Base-by-base conservation (phyloP, 2,329 filamentous ascomycete genomes). In the Trichoderma breve region DNA sequence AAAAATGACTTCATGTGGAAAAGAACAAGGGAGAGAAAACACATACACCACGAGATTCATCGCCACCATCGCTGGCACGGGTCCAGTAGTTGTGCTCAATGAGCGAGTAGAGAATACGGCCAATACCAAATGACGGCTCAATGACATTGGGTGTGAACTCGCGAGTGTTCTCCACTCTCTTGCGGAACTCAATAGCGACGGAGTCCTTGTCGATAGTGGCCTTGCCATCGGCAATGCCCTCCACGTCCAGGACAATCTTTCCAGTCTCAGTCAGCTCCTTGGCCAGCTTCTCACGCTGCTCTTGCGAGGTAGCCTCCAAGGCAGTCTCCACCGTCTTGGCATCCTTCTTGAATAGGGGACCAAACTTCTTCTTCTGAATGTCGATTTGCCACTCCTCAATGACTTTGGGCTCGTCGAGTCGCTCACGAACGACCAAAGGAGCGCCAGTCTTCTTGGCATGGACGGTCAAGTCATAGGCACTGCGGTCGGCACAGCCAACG, bases 41-140 rank as follows among this genome's bases (percentile, higher is more conserved):
- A 71, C 92, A 87, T 90, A 95, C 94, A 83, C 92, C 92, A 80
- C 95, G 93, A 69, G 94, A 91, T 81, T 96, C 94, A 64, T 84
- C 89, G 68, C 82, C 91, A 66, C 90, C 81, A 9, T 83, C 88
- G 73, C 81, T 86, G 70, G 81, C 86, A 75, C 96, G 92, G 69
- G 91, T 93, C 95, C 96, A 99, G 88, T 95, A 99, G 81, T 89
- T 91, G 84, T 99, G 96, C 85, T 99, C 96, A 80, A 97, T 92
- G 78, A 99, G 85, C 73, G 92, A 91, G 86, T 97, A 98, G 72
- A 98, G 86, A 74, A 98, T 98, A 77, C 95, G 90, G 73, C 95
- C 96, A 79, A 98, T 97, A 86, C 95, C 95, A 78, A 98, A 99
- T 0, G 95, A 98, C 2, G 95, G 96, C 85, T 99, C 96, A 77